A percentile compares a stretch with the other conserved stretches of the same genome.
These are phyloP conservation scores for Eucalyptus polybractea DNA, from an alignment of 345 rosid species.

Conservation along the genomic window DNA sequence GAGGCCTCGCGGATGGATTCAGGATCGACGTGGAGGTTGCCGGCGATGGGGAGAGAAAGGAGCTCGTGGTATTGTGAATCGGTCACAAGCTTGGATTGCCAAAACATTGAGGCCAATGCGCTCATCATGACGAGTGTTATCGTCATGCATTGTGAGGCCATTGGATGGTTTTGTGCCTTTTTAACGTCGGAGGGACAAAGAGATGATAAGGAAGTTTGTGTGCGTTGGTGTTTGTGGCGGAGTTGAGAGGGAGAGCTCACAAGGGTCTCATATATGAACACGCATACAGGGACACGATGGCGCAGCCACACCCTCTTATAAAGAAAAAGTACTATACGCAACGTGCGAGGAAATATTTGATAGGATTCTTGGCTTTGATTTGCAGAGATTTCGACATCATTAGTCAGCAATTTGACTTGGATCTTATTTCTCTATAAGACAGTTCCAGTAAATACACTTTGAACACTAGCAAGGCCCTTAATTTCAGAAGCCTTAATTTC, in stretches of 20 bases:
- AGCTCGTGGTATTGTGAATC: background rate
- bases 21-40: constrained; percentile 3
- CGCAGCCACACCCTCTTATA: background rate
- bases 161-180: background rate
- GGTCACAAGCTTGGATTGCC: background rate
- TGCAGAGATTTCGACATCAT: background rate
- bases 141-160: background rate
- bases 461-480: background rate
- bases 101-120: background rate
- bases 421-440: background rate
- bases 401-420: background rate
- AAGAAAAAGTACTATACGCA: background rate
- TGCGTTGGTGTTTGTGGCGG: too few relatives aligned
- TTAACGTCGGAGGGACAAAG: background rate
- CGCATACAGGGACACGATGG: background rate
- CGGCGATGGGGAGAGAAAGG: background rate
- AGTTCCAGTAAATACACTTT: background rate
- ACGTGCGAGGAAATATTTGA: background rate
- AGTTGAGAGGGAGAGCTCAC: background rate
- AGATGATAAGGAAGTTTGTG: background rate
- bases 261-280: background rate
- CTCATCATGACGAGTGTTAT: background rate
- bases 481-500: background rate
- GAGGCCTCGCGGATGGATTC: constrained; percentile 14
- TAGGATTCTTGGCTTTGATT: background rate